Percentiles rank a stretch among this genome's conserved stretches.
These are phyloP conservation scores for Mortierella sp. DNA, from an alignment of 371 early-diverging fungal species.

Conservation along the genomic window DNA sequence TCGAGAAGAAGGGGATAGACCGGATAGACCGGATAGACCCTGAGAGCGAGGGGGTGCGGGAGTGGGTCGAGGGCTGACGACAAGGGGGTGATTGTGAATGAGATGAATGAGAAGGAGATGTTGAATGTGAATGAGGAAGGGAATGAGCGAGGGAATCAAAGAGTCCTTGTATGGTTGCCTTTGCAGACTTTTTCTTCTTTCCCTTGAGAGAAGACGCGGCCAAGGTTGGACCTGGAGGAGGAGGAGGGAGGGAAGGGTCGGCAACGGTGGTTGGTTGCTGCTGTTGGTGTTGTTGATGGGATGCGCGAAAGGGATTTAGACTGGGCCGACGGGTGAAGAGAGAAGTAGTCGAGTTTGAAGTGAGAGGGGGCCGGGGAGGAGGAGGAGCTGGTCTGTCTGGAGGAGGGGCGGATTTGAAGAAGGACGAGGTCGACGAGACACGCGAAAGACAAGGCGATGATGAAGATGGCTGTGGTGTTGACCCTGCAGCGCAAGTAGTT, in stretches of 20 bases:
- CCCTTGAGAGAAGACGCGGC: background rate
- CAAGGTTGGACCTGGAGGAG: background rate
- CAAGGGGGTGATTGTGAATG: background rate
- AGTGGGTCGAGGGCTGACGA: conserved; percentile 10
- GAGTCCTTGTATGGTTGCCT: background rate
- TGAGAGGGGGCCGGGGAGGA: conserved; percentile 16
- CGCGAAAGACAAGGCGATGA: background rate
- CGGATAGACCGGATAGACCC: background rate
- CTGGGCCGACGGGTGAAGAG: background rate
- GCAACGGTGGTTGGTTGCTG: background rate
- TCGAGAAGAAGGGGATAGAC: background rate
- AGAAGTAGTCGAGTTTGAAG: conserved; percentile 10
- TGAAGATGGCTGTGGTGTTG: background rate
- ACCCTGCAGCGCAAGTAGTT: background rate
- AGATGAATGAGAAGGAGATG: conserved; percentile 2
- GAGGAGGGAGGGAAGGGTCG: background rate
- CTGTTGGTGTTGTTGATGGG: no score
- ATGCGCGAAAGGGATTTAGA: background rate
- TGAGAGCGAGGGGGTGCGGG: background rate
- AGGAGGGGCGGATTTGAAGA: conserved; percentile 17
- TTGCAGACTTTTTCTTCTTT: background rate
- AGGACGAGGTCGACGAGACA: conserved; percentile 17
- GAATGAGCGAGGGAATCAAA: background rate
- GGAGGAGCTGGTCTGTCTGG: conserved; percentile 23
- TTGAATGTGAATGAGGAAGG: background rate